A percentile compares a stretch with the other conserved stretches of the same genome.
Conservation (phyloP, 768 basidiomycete genomes). For the Suillus fuscotomentosus region DNA sequence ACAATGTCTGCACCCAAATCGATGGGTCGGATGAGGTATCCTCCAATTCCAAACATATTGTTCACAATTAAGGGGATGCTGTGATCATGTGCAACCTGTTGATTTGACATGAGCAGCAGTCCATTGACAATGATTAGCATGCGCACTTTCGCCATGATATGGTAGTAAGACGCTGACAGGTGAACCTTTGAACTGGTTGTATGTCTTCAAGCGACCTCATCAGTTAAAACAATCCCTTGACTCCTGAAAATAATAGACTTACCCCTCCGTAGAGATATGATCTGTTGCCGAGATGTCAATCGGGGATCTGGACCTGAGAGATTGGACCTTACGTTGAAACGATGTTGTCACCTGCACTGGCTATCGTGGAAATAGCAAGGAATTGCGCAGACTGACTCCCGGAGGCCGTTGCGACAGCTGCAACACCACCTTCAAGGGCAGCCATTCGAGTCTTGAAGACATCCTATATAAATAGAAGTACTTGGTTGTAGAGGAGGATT, state of each 20-base stretch:
- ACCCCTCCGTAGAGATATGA: slow-evolving; percentile 62
- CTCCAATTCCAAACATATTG: slow-evolving; percentile 63
- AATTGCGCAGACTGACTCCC: slow-evolving; percentile 68
- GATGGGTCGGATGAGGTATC: slow-evolving; percentile 54
- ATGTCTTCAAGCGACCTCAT: slow-evolving; percentile 40
- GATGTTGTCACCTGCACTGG: slow-evolving; percentile 61
- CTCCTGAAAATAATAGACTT: slow-evolving; percentile 16
- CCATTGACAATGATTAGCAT: background rate
- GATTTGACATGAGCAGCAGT: background rate
- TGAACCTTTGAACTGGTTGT: slow-evolving; percentile 62
- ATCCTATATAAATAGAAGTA: slow-evolving; percentile 35
- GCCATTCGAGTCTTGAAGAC: slow-evolving; percentile 67
- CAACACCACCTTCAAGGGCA: slow-evolving; percentile 60
- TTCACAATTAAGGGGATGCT: slow-evolving; percentile 64
- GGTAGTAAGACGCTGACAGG: background rate
- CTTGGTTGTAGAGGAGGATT: background rate
- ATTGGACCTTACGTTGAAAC: slow-evolving; percentile 46
- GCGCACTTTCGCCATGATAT: slow-evolving; percentile 39
- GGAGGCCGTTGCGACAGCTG: slow-evolving; percentile 55
- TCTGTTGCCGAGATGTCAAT: slow-evolving; percentile 20
- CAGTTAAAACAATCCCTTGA: background rate
- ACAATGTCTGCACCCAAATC: slow-evolving; percentile 59
- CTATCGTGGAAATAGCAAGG: slow-evolving; percentile 53
- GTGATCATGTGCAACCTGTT: slow-evolving; percentile 57
- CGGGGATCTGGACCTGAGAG: no score